Conservation (phyloP, 78 protist genomes). For the Protostelium mycophagum region DNA sequence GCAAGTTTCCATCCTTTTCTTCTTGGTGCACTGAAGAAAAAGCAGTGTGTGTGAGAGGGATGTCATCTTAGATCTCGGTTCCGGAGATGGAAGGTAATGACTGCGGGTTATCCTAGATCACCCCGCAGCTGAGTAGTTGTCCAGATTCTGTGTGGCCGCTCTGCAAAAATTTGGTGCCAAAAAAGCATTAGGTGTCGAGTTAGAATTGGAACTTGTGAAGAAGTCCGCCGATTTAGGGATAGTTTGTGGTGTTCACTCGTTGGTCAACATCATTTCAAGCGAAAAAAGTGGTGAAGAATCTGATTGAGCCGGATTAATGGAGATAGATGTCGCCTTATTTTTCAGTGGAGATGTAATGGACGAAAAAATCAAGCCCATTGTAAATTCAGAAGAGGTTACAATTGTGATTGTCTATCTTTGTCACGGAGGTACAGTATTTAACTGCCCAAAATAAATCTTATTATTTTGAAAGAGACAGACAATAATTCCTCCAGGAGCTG, state of each 20-base stretch:
- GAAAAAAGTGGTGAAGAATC: not conserved
- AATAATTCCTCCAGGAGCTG: no score
- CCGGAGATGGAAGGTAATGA: not conserved
- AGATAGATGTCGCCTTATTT: not conserved
- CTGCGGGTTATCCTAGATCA: not conserved
- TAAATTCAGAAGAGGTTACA: not conserved
- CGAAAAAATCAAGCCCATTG: not conserved
- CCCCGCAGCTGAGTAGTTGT: no score
- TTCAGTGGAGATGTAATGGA: not conserved
- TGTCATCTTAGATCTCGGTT: not conserved
- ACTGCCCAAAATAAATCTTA: no score
- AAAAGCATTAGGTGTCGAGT: not conserved
- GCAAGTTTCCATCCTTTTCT: not conserved
- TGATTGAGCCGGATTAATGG: not conserved
- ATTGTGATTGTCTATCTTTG: not conserved
- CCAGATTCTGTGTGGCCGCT: not conserved
- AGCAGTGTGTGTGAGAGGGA: not conserved
- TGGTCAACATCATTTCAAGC: not conserved
- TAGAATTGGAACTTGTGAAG: not conserved
- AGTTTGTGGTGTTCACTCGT: not conserved
- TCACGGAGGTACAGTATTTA: not conserved
- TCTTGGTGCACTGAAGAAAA: not conserved
- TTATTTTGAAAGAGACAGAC: not conserved
- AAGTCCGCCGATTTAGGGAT: not conserved
- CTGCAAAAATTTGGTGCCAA: not conserved